phyloP scores from a whole-genome alignment of 805 yeast genomes.

The Monosporozyma servazzii region DNA sequence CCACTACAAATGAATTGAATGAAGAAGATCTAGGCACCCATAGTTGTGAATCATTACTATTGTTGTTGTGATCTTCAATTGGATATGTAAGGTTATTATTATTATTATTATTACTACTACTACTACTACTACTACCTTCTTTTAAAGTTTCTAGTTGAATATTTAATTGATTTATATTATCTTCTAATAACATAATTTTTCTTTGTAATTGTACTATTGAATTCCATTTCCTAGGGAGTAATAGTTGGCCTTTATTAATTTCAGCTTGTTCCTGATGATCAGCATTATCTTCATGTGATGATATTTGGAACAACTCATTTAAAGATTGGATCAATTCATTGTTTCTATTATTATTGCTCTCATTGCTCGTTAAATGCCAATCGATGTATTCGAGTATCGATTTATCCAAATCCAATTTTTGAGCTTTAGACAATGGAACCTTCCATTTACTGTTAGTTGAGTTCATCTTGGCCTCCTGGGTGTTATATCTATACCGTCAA shows the following conservation, averaged over 20 bases:
- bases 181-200: slow-evolving; percentile 60
- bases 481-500: no score
- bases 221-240: slow-evolving; percentile 61
- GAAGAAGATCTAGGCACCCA: not conserved
- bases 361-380: slow-evolving; percentile 10
- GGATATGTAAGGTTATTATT: no score
- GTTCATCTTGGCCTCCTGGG: no score
- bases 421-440: slow-evolving; percentile 10
- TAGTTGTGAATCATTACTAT: not conserved
- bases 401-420: slow-evolving; percentile 11
- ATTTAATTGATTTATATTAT: slow-evolving; percentile 41
- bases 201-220: slow-evolving; percentile 75
- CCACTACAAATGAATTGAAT: slow-evolving; percentile 9
- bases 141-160: slow-evolving; percentile 32
- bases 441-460: slow-evolving; percentile 3
- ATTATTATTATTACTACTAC: not conserved
- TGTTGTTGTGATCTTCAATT: not conserved
- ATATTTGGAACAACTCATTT: not conserved
- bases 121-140: not conserved
- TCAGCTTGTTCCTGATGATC: no score
- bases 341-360: no score
- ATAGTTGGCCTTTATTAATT: slow-evolving; percentile 2
- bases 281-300: no score
- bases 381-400: slow-evolving; percentile 12
- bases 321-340: no score